These are phyloP conservation scores for Russula abietina DNA, from an alignment of 768 basidiomycete species.

Conservation along the genomic window DNA sequence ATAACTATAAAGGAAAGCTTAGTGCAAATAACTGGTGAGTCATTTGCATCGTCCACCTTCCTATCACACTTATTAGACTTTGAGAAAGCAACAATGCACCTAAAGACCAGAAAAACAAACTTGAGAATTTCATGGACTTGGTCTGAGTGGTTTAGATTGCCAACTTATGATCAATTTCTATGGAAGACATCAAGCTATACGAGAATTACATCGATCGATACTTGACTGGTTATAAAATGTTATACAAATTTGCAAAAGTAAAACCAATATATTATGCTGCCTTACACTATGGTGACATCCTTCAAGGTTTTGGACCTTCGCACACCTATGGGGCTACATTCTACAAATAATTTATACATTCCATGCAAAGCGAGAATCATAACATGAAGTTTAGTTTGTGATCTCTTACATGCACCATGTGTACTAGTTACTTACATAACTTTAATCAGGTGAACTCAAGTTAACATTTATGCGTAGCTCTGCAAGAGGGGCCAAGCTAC, in stretches of 20 bases:
- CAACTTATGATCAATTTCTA: slow-evolving; percentile 21
- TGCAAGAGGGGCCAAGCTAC: slow-evolving; percentile 5
- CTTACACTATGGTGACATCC: slow-evolving; percentile 30
- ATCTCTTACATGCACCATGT: neutral
- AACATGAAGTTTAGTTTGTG: slow-evolving; percentile 26
- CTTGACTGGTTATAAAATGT: slow-evolving; percentile 14
- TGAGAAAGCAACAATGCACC: slow-evolving; percentile 30
- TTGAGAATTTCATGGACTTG: no score
- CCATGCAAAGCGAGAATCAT: slow-evolving; percentile 24
- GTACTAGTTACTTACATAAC: neutral
- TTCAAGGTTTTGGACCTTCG: slow-evolving; percentile 31
- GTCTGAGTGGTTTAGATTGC: slow-evolving; percentile 27
- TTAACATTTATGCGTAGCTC: no score
- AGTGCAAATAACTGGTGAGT: slow-evolving; percentile 36
- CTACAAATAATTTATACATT: slow-evolving; percentile 24
- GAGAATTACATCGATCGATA: slow-evolving; percentile 24
- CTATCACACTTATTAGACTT: slow-evolving; percentile 34
- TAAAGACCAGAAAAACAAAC: slow-evolving; percentile 13
- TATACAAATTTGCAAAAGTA: slow-evolving; percentile 29
- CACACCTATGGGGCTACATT: slow-evolving; percentile 22
- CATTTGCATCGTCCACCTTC: slow-evolving; percentile 32
- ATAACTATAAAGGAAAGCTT: no score
- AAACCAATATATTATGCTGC: slow-evolving; percentile 32
- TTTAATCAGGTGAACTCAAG: slow-evolving; percentile 18
- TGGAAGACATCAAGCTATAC: slow-evolving; percentile 4